These are phyloP conservation scores for Chamaecrista fasciculata DNA, from an alignment of 306 rosid genomes.

Conservation along the genomic window DNA sequence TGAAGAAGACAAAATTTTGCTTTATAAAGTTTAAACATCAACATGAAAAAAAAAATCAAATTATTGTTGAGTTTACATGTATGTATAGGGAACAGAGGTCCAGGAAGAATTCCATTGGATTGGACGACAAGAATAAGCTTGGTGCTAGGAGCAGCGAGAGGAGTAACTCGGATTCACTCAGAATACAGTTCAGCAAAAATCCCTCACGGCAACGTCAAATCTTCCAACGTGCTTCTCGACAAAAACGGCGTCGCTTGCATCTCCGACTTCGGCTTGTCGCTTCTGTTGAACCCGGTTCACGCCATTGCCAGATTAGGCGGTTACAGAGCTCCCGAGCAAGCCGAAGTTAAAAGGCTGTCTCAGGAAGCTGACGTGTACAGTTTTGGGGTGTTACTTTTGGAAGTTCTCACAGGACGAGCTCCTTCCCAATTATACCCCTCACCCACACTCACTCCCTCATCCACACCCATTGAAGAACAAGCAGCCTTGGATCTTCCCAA, in stretches of 20 bases:
- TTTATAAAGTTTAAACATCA: no score
- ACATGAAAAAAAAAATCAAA: not conserved
- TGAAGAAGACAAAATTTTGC: no score
- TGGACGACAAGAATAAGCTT: constrained; percentile 98
- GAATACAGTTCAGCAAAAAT: constrained; percentile 65
- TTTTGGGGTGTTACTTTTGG: constrained; percentile 78
- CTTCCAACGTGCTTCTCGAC: constrained; percentile 89
- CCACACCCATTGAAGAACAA: constrained; percentile 63
- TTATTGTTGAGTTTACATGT: not conserved
- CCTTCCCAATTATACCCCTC: constrained; percentile 65
- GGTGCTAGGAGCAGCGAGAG: constrained; percentile 82
- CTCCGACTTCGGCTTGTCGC: constrained; percentile 79
- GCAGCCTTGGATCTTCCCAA: constrained; percentile 66
- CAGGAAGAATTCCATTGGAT: constrained; percentile 92
- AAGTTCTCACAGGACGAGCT: constrained; percentile 75
- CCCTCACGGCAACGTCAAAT: constrained; percentile 90
- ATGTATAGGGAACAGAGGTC: constrained; percentile 76
- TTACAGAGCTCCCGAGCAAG: constrained; percentile 90
- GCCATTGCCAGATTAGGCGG: constrained; percentile 87
- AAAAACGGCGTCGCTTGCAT: constrained; percentile 83
- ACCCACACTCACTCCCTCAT: no score
- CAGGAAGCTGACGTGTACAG: constrained; percentile 84
- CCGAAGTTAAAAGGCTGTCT: constrained; percentile 63
- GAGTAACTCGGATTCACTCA: constrained; percentile 73
- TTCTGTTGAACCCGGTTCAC: constrained; percentile 72